Evolutionary conservation across 2,329 filamentous ascomycete species (phyloP).

Genomic region (Colletotrichum limetticola): DNA sequence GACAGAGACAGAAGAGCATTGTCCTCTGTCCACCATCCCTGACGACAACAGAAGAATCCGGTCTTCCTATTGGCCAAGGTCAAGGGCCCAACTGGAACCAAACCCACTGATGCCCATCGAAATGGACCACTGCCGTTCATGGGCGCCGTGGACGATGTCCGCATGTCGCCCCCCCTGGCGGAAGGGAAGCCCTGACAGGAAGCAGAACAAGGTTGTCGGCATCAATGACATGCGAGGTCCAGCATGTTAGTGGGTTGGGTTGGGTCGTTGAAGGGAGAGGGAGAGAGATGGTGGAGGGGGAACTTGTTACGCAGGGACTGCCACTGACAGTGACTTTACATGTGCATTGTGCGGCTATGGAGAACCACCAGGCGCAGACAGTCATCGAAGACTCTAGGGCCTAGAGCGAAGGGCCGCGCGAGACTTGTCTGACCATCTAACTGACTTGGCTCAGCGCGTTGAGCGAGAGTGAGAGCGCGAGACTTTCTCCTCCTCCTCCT

Average conservation of each 20-base stretch:
- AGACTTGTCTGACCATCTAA: slow-evolving; percentile 5
- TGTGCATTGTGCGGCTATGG: too few species aligned
- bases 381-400: background rate
- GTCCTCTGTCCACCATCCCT: too few species aligned
- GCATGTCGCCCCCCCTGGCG: background rate
- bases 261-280: background rate
- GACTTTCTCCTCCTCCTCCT: background rate
- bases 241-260: background rate
- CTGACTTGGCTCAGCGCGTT: slow-evolving; percentile 2
- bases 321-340: slow-evolving; percentile 1
- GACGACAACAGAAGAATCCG: too few species aligned
- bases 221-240: background rate
- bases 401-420: background rate
- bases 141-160: background rate
- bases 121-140: background rate
- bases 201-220: slow-evolving; percentile 16
- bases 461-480: background rate
- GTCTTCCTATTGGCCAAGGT: too few species aligned
- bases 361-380: too few species aligned
- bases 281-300: background rate
- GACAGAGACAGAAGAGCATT: too few species aligned
- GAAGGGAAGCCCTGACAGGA: slow-evolving; percentile 17
- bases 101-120: too few species aligned
- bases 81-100: too few species aligned
- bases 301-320: slow-evolving; percentile 10